phyloP scores from a whole-genome alignment of 148 eudicot genomes.

The Amaranthus palmeri region DNA sequence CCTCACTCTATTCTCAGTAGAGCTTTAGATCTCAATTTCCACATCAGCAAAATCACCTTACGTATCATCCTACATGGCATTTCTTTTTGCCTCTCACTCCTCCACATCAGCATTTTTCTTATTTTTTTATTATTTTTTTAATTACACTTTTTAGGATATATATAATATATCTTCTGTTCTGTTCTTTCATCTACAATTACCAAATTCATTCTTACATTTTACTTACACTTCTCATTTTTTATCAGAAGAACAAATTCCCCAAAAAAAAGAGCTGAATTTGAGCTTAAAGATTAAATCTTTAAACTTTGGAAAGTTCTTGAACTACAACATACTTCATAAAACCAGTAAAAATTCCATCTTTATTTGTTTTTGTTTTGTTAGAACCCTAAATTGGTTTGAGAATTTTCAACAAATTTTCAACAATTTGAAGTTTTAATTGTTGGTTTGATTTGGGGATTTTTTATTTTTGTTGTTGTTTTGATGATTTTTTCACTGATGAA shows the following conservation, averaged over 20 bases:
- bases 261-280: background rate
- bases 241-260: background rate
- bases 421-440: background rate
- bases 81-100: conserved; percentile 13
- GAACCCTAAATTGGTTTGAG: background rate
- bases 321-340: background rate
- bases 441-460: conserved; percentile 6
- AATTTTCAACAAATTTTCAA: background rate
- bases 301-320: background rate
- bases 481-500: background rate
- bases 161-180: conserved; percentile 8
- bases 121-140: background rate
- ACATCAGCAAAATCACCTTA: conserved; percentile 25
- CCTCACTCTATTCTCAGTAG: conserved; percentile 23
- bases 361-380: background rate
- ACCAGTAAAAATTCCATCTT: background rate
- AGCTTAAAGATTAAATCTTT: background rate
- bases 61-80: conserved; percentile 25
- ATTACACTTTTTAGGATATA: background rate
- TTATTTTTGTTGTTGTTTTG: background rate
- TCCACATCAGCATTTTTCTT: conserved; percentile 33
- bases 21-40: conserved; percentile 43
- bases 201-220: too few species aligned
- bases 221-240: background rate
- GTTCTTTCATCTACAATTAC: background rate